Percentiles rank a stretch among this genome's conserved stretches.
These are phyloP conservation scores for Rhodomyrtus tomentosa DNA, from an alignment of 345 rosid genomes.

Conservation along the genomic window DNA sequence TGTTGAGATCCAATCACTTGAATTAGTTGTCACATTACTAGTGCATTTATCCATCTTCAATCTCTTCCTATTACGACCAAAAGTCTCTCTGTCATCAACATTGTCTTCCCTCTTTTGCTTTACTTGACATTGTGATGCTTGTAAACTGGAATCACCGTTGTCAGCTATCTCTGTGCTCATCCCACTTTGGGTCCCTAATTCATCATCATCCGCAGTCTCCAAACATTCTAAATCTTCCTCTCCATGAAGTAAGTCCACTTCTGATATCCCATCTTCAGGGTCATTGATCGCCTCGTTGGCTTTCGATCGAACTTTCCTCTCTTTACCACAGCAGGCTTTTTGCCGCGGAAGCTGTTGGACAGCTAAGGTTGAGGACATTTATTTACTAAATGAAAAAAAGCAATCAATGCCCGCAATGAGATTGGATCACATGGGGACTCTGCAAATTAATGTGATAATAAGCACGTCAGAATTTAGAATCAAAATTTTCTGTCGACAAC, in stretches of 20 bases:
- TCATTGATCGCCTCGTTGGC: background rate
- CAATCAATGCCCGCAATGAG: background rate
- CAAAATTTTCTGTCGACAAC: background rate
- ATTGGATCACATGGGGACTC: background rate
- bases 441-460: background rate
- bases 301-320: background rate
- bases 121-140: background rate
- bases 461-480: background rate
- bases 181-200: background rate
- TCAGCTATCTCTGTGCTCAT: background rate
- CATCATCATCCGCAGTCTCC: background rate
- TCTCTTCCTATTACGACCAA: background rate
- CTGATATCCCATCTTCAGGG: background rate
- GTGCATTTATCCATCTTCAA: background rate
- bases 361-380: background rate
- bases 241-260: background rate
- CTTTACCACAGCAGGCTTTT: background rate
- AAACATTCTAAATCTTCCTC: background rate
- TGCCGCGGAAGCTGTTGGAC: background rate
- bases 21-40: background rate
- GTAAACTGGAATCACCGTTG: background rate
- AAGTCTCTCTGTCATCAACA: background rate
- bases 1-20: slow-evolving; percentile 13
- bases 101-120: background rate
- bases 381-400: background rate